Percentiles rank a stretch among this genome's conserved stretches.
These are phyloP conservation scores for Xenoacremonium recifei DNA, from an alignment of 2,329 filamentous ascomycete species.

Conservation along the genomic window DNA sequence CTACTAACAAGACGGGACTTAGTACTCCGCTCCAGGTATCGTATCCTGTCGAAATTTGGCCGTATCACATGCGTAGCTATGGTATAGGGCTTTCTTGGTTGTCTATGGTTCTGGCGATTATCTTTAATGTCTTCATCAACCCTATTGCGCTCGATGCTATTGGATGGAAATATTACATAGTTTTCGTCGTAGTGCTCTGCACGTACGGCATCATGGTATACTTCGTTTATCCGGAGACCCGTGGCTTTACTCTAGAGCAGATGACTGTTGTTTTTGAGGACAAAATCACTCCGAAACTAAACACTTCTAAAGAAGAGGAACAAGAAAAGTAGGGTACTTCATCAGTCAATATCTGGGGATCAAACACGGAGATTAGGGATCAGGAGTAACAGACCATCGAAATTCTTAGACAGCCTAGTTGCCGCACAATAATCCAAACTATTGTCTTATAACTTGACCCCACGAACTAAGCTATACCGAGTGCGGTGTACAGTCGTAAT, in stretches of 20 bases:
- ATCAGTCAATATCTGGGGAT: too few species aligned
- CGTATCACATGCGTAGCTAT: slow-evolving; percentile 10
- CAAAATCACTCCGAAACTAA: too few species aligned
- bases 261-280: slow-evolving; percentile 12
- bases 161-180: slow-evolving; percentile 16
- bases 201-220: slow-evolving; percentile 8
- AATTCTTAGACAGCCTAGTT: too few species aligned
- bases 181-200: slow-evolving; percentile 10
- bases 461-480: too few species aligned
- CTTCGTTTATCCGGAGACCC: slow-evolving; percentile 14
- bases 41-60: slow-evolving; percentile 25
- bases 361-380: too few species aligned
- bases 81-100: slow-evolving; percentile 10
- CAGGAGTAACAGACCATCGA: too few species aligned
- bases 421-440: too few species aligned
- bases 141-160: slow-evolving; percentile 12
- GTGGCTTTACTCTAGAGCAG: slow-evolving; percentile 12
- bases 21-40: slow-evolving; percentile 8
- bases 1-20: not conserved
- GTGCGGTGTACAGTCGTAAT: too few species aligned
- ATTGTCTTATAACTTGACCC: too few species aligned
- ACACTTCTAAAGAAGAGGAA: too few species aligned
- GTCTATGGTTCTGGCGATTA: slow-evolving; percentile 3
- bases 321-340: too few species aligned
- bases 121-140: slow-evolving; percentile 13